These are phyloP conservation scores for Gossypium turneri DNA, from an alignment of 345 rosid genomes.

Conservation along the genomic window DNA sequence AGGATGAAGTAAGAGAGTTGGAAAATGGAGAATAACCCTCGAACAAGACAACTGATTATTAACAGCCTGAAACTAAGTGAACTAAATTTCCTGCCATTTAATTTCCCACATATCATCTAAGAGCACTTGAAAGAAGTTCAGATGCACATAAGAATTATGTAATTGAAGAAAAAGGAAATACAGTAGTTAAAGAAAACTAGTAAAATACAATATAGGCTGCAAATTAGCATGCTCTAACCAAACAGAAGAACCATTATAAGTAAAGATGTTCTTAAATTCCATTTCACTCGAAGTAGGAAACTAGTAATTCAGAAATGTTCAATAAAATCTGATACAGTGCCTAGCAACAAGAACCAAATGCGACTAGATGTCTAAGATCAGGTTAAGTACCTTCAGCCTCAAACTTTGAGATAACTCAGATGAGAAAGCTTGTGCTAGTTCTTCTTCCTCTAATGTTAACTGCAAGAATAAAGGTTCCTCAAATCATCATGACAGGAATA, in stretches of 20 bases:
- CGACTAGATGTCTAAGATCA: neutral
- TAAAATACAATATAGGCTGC: neutral
- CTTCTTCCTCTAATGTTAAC: conserved; percentile 88
- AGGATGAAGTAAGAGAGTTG: no score
- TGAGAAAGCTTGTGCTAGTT: conserved; percentile 65
- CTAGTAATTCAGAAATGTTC: neutral
- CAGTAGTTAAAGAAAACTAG: neutral
- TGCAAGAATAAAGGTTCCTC: conserved; percentile 33
- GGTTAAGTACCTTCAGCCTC: conserved; percentile 58
- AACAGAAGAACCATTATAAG: neutral
- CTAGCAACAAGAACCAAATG: neutral
- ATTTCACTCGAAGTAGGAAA: no score
- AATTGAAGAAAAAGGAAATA: neutral
- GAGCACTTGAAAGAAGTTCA: neutral
- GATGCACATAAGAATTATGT: neutral
- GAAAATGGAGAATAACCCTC: no score
- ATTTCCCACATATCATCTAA: neutral
- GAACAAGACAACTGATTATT: no score
- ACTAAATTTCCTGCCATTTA: no score
- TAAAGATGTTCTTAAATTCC: neutral
- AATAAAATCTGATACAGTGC: neutral
- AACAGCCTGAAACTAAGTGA: no score
- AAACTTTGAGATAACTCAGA: conserved; percentile 68
- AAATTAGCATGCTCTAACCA: neutral
- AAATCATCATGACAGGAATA: neutral